Percentiles rank a stretch among this genome's conserved stretches.
Conservation (phyloP, 306 rosid genomes). For the Fragaria iinumae region DNA sequence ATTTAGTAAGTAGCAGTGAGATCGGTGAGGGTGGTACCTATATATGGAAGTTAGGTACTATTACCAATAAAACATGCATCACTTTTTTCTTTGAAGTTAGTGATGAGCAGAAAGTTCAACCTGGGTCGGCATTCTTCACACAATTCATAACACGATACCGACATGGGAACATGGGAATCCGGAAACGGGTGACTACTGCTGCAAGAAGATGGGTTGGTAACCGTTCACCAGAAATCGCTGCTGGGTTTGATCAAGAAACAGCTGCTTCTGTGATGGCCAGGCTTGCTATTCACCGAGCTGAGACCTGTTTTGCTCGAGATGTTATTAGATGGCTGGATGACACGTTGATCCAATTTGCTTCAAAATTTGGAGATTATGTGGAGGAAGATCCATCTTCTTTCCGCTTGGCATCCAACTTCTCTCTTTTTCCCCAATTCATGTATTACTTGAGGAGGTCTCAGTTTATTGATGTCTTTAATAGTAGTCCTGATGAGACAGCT, state of each 20-base stretch:
- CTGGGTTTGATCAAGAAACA: conserved; percentile 93
- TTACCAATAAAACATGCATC: conserved; percentile 73
- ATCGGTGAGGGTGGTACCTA: conserved; percentile 80
- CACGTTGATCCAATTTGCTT: conserved; percentile 53
- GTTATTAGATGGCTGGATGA: conserved; percentile 93
- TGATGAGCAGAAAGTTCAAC: conserved; percentile 54
- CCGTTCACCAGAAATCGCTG: conserved; percentile 66
- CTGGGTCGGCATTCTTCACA: conserved; percentile 75
- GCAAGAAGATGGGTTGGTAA: conserved; percentile 91
- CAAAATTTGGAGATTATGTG: conserved; percentile 85
- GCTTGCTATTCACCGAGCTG: conserved; percentile 81
- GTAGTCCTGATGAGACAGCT: conserved; percentile 86
- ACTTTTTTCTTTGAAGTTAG: conserved; percentile 82
- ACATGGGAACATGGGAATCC: conserved; percentile 56
- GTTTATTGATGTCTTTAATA: conserved; percentile 78
- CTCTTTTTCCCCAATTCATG: conserved; percentile 90
- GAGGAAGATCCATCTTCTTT: conserved; percentile 85
- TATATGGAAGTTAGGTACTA: conserved; percentile 69
- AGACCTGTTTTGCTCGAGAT: conserved; percentile 70
- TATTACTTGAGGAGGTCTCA: conserved; percentile 85
- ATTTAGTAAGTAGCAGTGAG: conserved; percentile 54
- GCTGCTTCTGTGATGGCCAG: conserved; percentile 88
- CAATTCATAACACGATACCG: conserved; percentile 77
- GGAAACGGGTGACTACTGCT: conserved; percentile 84
- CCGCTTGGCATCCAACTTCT: conserved; percentile 73